Evolutionary conservation across 495 filamentous ascomycete species (phyloP), one percentile per base, ranked within the genome.

Genomic region (Xylaria nigripes): DNA sequence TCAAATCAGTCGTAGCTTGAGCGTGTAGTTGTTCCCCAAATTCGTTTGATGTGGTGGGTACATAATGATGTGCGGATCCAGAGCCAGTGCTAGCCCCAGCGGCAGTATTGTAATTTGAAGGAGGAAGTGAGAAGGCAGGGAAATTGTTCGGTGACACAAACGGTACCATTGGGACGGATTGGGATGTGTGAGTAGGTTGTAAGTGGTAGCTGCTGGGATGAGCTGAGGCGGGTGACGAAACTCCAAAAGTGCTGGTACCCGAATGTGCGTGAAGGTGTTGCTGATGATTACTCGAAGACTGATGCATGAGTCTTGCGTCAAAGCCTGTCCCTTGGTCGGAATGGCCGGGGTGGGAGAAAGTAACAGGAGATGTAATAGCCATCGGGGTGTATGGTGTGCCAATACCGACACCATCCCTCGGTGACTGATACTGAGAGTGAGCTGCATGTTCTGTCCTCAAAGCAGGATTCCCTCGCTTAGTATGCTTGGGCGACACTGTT

Each of bases 101-200:
- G 1, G 69, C 66, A 19, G 72, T 27, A 34, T 73, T 55, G 48
- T 75, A 81, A 40, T 77, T 75, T 15, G 80, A 78, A 21, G 76
- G 80, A 16, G 80, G 80, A 16, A 82, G 68, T 48, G 71, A 76
- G 48, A 84, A 84, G 7, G 77, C 68, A 10, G 78, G 66, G 46
- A 81, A 74, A 50, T 76, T 79, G 52, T 76, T 73, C 23, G 78
- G 75, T 19, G 65, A 62, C 1, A 77, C 77, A 56, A 72, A 82
- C 16, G 72, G 62, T 46, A 70, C 64, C 29, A 57, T 42, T 19
- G 63, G 54, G 6, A 68, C 61, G 22, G 74, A 72, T 50, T 77
- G 73, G 7, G 74, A 71, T 1, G 74, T 76, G 45, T 59, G 68
- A 27, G 58, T 58, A 15, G 72, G 56, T 44, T 76, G 76, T 49